Base-by-base conservation (phyloP, 208 protist genomes). In the Acanthamoeba royreba region DNA sequence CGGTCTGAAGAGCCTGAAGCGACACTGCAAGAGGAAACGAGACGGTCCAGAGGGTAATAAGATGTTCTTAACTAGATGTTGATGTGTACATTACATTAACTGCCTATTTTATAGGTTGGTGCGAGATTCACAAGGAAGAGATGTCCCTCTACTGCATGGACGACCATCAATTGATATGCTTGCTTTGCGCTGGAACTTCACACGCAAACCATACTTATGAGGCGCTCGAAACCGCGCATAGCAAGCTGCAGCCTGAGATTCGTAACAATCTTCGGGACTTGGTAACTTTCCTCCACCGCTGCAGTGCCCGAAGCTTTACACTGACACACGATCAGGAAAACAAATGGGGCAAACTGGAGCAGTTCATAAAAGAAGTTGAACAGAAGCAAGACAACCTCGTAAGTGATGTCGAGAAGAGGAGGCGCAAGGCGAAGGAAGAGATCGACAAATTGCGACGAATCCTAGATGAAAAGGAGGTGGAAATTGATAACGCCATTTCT, bases 71-170 rank as follows among this genome's bases (percentile, higher is more conserved):
- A n/a, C n/a, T n/a, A n/a, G n/a, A n/a, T n/a, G n/a, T n/a, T n/a
- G n/a, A n/a, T n/a, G n/a, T n/a, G n/a, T n/a, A n/a, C n/a, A n/a
- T n/a, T n/a, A n/a, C n/a, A n/a, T n/a, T n/a, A n/a, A n/a, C n/a
- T n/a, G n/a, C n/a, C n/a, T n/a, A n/a, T n/a, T n/a, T n/a, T n/a
- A 13, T 22, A 81, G 69, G 22, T 22, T 74, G 63, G 63, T 74
- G 63, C 28, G 31, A 13, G 33, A 35, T 53, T 25, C 74, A 85
- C 74, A 85, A 85, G 43, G 74, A 85, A 33, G 43, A 46, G 45
- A 55, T 85, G 43, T 55, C 19, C 74, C 45, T 85, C 74, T 85
- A 55, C 45, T 85, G 74, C 40, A 85, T 85, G 74, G 74, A 85
- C 45, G 74, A 85, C 38, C 15, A 46, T 15, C 43, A 55, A n/a